These are phyloP conservation scores for Oryza punctata DNA, from an alignment of 176 grass and related monocot species.

Conservation along the genomic window DNA sequence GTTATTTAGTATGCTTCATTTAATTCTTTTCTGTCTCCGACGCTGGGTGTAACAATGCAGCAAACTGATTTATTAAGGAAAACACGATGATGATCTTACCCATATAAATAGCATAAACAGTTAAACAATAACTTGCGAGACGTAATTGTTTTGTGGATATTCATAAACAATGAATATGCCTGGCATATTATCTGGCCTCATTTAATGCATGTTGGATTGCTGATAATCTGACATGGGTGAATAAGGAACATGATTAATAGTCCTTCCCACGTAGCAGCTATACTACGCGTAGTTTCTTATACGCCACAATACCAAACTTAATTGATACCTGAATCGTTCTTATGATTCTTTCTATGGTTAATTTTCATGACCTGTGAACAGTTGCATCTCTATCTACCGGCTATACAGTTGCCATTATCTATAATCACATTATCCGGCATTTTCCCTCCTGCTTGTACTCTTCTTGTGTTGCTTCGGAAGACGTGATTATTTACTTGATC, in stretches of 20 bases:
- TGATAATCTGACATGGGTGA: conserved; percentile 16
- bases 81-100: neutral
- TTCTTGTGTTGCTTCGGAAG: conserved; percentile 6
- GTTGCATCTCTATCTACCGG: neutral
- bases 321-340: conserved; percentile 3
- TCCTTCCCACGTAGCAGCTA: neutral
- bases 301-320: neutral
- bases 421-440: neutral
- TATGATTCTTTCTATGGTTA: neutral
- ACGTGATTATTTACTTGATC: neutral
- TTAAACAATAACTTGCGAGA: neutral
- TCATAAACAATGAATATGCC: neutral
- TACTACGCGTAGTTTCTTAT: conserved; percentile 11
- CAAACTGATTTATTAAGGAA: conserved; percentile 1
- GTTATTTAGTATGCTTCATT: neutral
- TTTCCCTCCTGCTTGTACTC: neutral
- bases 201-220: conserved; percentile 1
- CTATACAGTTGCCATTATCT: neutral
- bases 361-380: neutral
- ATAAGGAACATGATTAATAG: neutral
- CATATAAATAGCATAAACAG: neutral
- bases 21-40: conserved; percentile 17
- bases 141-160: neutral
- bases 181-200: neutral
- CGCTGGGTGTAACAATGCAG: neutral